Evolutionary conservation across 164 flowering plant species (phyloP), one percentile per base, ranked within the genome.

Genomic region (Tinospora cordifolia): DNA sequence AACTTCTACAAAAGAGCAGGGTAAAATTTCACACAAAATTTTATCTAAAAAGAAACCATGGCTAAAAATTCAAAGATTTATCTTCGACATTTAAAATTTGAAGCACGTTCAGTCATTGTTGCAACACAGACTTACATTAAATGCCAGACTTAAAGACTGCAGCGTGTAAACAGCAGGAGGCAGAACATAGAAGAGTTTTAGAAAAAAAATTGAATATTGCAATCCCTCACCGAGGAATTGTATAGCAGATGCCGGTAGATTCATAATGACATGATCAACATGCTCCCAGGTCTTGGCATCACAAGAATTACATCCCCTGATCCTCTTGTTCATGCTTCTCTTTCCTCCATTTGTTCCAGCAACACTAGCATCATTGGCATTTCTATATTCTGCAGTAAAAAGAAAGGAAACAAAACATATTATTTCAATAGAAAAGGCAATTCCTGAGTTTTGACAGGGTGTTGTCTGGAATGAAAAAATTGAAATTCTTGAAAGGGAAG

Each of bases 241-340:
- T 60, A 95, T 38, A 46, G 99, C 98, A 78, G 99, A 95, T 69
- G 98, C 98, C 69, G 98, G 99, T 69, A 95, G 81, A 77, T 95
- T 95, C 99, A 95, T 92, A 36, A 95, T 73, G 63, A 91, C 85
- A 78, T 95, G 99, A 82, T 95, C 98, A 77, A 92, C 71, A 82
- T 88, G 98, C 78, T 91, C 99, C 96, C 96, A 91, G 6, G 93
- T 78, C 75, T 84, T 89, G 22, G 76, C 65, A 63, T 64, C 71
- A 36, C 78, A 73, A 40, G 82, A 72, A 57, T 58, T 82, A 66
- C 77, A 79, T 59, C 82, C 66, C 74, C 77, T 85, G 74, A 83
- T 82, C 78, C 89, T 83, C 78, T 94, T 92, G 75, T 82, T 86
- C 47, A 60, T 66, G 58, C 76, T 75, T 74, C 80, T 78, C 73